Conservation (phyloP, 2,329 filamentous ascomycete species). For the Alternaria arbusti region DNA sequence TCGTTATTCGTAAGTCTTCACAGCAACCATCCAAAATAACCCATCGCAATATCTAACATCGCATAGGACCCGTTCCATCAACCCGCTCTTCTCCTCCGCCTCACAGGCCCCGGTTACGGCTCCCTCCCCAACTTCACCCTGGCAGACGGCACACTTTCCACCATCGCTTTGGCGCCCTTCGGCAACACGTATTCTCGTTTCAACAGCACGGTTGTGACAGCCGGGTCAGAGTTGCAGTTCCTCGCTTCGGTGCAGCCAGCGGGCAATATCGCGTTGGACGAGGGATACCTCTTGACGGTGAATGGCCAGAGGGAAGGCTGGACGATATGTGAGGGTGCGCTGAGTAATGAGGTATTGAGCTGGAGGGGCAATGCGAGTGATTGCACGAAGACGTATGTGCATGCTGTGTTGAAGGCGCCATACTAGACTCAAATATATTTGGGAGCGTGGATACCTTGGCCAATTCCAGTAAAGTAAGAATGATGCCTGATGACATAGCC, state of each 20-base stretch:
- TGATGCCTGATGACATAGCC: not conserved
- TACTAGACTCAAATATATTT: conserved; percentile 34
- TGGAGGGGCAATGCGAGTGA: conserved; percentile 46
- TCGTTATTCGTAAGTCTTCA: conserved; percentile 42
- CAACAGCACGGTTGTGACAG: conserved; percentile 39
- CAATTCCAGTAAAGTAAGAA: not conserved
- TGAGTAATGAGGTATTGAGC: conserved; percentile 42
- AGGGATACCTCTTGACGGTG: conserved; percentile 48
- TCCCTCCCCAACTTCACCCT: conserved; percentile 50
- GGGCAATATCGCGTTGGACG: conserved; percentile 44
- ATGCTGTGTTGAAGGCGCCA: conserved; percentile 47
- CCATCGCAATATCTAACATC: not conserved
- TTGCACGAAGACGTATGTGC: conserved; percentile 48
- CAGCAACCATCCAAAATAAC: not conserved
- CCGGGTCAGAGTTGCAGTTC: conserved; percentile 42
- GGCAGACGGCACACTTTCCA: conserved; percentile 41
- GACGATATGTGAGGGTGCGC: conserved; percentile 47
- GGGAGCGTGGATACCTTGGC: not conserved
- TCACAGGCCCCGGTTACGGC: conserved; percentile 47
- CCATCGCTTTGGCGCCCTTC: conserved; percentile 34
- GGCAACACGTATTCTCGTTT: conserved; percentile 33
- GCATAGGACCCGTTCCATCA: conserved; percentile 43
- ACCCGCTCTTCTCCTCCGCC: conserved; percentile 46
- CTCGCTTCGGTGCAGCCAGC: conserved; percentile 32
- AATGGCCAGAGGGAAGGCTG: conserved; percentile 46